Evolutionary conservation across 768 basidiomycete species (phyloP), one percentile per base, ranked within the genome.

Genomic region (Lentinus brumalis): DNA sequence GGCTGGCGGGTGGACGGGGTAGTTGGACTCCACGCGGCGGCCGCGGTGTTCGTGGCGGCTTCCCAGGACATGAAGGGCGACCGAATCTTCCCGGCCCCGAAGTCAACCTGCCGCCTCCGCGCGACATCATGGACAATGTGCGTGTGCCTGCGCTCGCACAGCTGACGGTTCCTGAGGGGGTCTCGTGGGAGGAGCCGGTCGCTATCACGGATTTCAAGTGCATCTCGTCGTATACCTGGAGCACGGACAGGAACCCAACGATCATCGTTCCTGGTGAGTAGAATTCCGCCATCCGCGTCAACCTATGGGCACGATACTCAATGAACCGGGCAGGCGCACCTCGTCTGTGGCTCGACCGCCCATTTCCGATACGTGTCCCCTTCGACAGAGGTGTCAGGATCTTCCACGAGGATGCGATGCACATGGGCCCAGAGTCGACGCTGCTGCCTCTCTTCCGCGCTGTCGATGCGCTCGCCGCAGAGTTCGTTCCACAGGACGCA

Each of bases 401-500:
- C 62, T 67, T 79, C 18, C 83, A 92, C 69, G 86, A 87, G 59
- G 84, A 90, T 70, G 81, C 76, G n/a, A 80, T 76, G 54, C 75
- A 73, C 62, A 72, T 79, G 67, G 69, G 71, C 7, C 35, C 71
- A 70, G 47, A 40, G 1, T 70, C 65, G 14, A 64, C 81, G 0
- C 68, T 85, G 57, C 61, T 86, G 1, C 87, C 90, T 15, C 74
- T 90, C 61, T 76, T 91, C 50, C 78, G 75, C 26, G 84, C 89
- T 1, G 82, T 86, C 31, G 84, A 87, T 64, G 73, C 71, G 9
- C 46, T 70, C 45, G 60, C 58, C 45, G 59, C 54, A 11, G 31
- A 46, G 12, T 32, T 0, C 0, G 16, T 30, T 5, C 31, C 45
- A 8, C 42, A 26, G 5, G 44, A 40, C 1, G 64, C 50, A 3